Evolutionary conservation across 805 yeast species (phyloP), one percentile per base, ranked within the genome.

Genomic region (Teunomyces funiuensis): DNA sequence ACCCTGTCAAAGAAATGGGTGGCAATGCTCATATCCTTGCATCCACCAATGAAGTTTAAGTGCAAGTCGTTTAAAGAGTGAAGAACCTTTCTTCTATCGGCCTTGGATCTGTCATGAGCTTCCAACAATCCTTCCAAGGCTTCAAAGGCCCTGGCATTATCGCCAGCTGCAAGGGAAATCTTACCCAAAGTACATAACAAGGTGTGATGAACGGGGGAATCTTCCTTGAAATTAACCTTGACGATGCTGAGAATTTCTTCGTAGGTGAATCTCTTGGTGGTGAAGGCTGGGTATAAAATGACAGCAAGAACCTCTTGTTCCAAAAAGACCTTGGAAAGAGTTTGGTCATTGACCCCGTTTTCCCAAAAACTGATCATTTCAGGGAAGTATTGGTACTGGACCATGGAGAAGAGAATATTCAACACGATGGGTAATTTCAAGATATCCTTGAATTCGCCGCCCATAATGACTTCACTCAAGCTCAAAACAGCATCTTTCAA

Each of bases 341-440:
- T 48, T 3, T 66, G 61, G 45, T 65, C 70, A 50, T 72, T 71
- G 48, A 76, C 79, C 22, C 83, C 83, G 14, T 73, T 62, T 52
- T 82, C 85, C 93, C 93, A 85, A 45, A 83, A 72, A 45, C 75
- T 71, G 34, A 84, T 75, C 39, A 86, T 82, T 60, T 85, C 89
- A 40, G 76, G 71, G 34, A 76, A 73, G 44, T 82, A 69, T 36
- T 77, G 73, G 47, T 80, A 71, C 56, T 83, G 60, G 27, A 48
- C 50, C 71, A 70, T 63, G 33, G 71, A 54, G 45, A 65, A 54
- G 25, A 64, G 52, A 39, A 46, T 51, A 42, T 55, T 55, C 30
- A 69, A 46, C 10, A 54, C 47, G 19, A 52, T 48, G 26, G 50
- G 49, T 15, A 31, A 26, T 33, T 50, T 49, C 23, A 68, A 47